Conservation (phyloP, 1,139 yeast species). For the Hyphopichia khmerensis region DNA sequence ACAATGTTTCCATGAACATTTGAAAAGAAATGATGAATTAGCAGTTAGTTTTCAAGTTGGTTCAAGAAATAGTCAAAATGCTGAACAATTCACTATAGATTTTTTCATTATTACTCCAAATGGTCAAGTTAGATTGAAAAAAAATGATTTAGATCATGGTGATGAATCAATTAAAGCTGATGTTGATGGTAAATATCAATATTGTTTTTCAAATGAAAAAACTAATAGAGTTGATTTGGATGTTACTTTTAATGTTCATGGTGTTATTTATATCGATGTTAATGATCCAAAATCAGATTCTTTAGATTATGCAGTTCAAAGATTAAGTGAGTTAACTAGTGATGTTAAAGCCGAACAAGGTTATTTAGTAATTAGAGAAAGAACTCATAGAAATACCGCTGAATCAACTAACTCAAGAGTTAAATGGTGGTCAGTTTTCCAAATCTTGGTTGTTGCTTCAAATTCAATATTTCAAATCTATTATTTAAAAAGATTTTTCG, state of each 20-base stretch:
- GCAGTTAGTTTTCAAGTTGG: slow-evolving; percentile 94
- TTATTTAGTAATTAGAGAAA: slow-evolving; percentile 91
- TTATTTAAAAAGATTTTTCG: slow-evolving; percentile 92
- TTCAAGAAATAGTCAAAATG: slow-evolving; percentile 76
- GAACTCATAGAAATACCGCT: slow-evolving; percentile 97
- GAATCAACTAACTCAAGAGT: slow-evolving; percentile 96
- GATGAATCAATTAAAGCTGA: slow-evolving; percentile 69
- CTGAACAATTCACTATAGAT: slow-evolving; percentile 76
- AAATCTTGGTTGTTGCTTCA: slow-evolving; percentile 77
- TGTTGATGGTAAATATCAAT: slow-evolving; percentile 71
- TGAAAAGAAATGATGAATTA: slow-evolving; percentile 81
- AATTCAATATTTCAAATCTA: slow-evolving; percentile 92
- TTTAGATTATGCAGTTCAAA: slow-evolving; percentile 80
- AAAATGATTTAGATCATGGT: slow-evolving; percentile 72
- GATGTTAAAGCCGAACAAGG: slow-evolving; percentile 92
- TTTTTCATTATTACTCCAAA: slow-evolving; percentile 66
- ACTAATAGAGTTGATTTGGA: slow-evolving; percentile 75
- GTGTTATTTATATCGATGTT: slow-evolving; percentile 83
- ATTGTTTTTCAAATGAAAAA: slow-evolving; percentile 90
- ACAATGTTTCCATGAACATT: slow-evolving; percentile 83
- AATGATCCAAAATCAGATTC: slow-evolving; percentile 81
- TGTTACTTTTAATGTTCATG: slow-evolving; percentile 93
- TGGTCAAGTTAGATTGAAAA: slow-evolving; percentile 51
- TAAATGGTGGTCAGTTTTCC: slow-evolving; percentile 97
- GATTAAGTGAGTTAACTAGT: slow-evolving; percentile 71